A percentile compares a stretch with the other conserved stretches of the same genome.
Conservation (phyloP, 768 basidiomycete species). For the Boletales sp. region DNA sequence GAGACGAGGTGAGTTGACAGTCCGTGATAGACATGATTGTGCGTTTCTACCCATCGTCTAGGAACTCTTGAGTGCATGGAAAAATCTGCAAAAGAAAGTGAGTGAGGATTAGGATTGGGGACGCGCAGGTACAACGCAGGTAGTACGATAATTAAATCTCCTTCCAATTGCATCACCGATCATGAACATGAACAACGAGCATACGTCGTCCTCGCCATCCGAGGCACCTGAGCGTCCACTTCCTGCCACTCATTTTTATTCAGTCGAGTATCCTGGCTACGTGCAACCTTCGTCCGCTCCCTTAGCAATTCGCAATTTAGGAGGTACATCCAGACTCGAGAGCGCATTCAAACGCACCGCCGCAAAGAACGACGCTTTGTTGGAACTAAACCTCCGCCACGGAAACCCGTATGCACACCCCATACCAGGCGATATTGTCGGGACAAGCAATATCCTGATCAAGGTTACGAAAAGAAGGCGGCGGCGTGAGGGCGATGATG, state of each 20-base stretch:
- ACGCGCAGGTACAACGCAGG: too few relatives aligned
- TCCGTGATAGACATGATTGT: background rate
- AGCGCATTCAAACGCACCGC: constrained; percentile 70
- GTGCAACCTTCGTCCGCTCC: constrained; percentile 60
- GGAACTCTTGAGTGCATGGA: constrained; percentile 44
- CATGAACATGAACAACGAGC: constrained; percentile 10
- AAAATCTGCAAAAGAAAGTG: constrained; percentile 31
- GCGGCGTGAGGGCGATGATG: constrained; percentile 32
- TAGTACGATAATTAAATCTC: too few relatives aligned
- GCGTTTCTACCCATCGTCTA: constrained; percentile 16
- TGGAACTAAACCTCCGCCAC: constrained; percentile 77
- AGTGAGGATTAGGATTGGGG: constrained; percentile 11
- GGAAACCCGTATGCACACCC: constrained; percentile 81
- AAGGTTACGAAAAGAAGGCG: constrained; percentile 76
- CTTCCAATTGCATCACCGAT: too few relatives aligned
- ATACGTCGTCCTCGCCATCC: constrained; percentile 11
- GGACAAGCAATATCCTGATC: constrained; percentile 77
- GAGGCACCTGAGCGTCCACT: constrained; percentile 42
- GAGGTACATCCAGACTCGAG: constrained; percentile 68
- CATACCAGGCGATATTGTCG: constrained; percentile 73
- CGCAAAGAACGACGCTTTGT: constrained; percentile 55
- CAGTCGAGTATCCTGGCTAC: constrained; percentile 90
- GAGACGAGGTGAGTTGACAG: constrained; percentile 43
- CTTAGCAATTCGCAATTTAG: constrained; percentile 60
- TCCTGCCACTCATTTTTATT: constrained; percentile 62